A percentile compares a stretch with the other conserved stretches of the same genome.
phyloP scores from a whole-genome alignment of 805 yeast species.

The Metschnikowia similis region DNA sequence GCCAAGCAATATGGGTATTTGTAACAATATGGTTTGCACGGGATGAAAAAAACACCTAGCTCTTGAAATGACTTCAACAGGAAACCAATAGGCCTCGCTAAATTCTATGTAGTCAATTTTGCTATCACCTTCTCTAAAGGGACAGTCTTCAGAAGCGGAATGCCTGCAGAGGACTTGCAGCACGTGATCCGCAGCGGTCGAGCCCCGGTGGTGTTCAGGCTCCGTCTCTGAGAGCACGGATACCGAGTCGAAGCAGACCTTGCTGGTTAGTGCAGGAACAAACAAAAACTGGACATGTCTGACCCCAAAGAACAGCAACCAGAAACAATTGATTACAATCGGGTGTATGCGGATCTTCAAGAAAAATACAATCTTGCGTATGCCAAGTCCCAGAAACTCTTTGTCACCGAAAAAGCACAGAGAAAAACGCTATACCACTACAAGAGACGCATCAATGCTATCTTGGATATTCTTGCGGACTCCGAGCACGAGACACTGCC shows the following conservation, averaged over 20 bases:
- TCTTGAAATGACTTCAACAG: too few relatives aligned
- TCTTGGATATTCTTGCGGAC: conserved; percentile 27
- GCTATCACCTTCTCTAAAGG: too few relatives aligned
- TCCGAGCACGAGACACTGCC: conserved; percentile 10
- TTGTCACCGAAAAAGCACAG: conserved; percentile 30
- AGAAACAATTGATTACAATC: conserved; percentile 21
- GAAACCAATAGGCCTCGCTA: too few relatives aligned
- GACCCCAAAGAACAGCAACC: neutral
- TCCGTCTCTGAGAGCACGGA: neutral
- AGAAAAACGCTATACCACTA: conserved; percentile 31
- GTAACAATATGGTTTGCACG: too few relatives aligned
- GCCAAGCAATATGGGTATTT: too few relatives aligned
- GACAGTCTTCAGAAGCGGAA: too few relatives aligned
- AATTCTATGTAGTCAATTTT: too few relatives aligned
- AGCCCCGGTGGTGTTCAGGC: neutral
- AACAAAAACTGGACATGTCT: neutral
- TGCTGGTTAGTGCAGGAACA: neutral
- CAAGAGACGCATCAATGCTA: conserved; percentile 35
- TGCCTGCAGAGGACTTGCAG: neutral
- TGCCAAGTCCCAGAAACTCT: conserved; percentile 23
- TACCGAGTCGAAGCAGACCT: neutral
- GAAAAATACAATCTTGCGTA: conserved; percentile 23
- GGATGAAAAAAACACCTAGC: too few relatives aligned
- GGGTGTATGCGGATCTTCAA: conserved; percentile 26
- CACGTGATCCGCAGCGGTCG: neutral